phyloP scores from a whole-genome alignment of 352 stramenopile species.

The Phytophthora pseudosyringae region DNA sequence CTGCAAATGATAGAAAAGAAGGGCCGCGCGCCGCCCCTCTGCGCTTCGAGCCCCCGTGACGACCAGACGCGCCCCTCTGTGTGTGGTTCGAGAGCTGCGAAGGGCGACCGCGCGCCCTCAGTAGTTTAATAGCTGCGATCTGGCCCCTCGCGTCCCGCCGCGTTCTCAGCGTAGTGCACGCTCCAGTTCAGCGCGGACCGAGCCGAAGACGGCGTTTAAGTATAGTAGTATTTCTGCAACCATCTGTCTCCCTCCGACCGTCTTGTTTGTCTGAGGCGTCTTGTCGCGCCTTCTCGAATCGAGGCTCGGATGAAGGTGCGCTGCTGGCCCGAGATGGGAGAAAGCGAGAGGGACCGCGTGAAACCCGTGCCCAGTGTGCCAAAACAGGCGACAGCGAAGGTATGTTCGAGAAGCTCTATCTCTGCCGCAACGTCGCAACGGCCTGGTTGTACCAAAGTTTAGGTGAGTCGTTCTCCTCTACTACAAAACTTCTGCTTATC shows the following conservation, averaged over 20 bases:
- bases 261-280: constrained; percentile 6
- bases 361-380: constrained; percentile 19
- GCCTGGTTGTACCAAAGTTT: constrained; percentile 5
- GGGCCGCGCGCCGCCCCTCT: constrained; percentile 13
- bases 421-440: constrained; percentile 5
- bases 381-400: constrained; percentile 32
- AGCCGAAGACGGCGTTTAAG: constrained; percentile 32
- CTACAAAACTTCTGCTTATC: constrained; percentile 18
- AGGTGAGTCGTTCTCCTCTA: constrained; percentile 5
- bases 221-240: constrained; percentile 42
- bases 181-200: constrained; percentile 31
- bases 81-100: constrained; percentile 9
- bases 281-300: constrained; percentile 1
- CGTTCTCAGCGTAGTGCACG: constrained; percentile 43
- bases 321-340: constrained; percentile 8
- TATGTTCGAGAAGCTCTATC: constrained; percentile 30
- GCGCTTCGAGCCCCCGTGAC: constrained; percentile 5
- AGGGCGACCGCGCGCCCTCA: not conserved
- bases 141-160: constrained; percentile 15
- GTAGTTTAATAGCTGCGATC: constrained; percentile 33
- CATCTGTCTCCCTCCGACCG: constrained; percentile 16
- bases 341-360: constrained; percentile 14
- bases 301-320: too few species aligned
- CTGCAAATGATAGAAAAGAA: constrained; percentile 33
- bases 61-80: constrained; percentile 4